phyloP scores from a whole-genome alignment of 75 land plant genomes.

The Pinus taeda region DNA sequence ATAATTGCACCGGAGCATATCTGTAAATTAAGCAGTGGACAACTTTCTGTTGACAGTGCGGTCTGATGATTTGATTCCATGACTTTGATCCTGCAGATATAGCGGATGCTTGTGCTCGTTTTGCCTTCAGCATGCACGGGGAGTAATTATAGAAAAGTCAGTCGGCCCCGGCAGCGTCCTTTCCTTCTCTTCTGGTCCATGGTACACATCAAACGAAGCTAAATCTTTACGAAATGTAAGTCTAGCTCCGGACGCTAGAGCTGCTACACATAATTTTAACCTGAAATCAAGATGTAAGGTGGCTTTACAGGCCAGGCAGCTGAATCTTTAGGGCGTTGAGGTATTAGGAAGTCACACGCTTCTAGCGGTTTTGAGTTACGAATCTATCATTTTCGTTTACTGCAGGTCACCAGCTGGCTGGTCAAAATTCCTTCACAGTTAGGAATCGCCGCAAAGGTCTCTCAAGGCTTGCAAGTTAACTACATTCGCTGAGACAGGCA shows the following conservation, averaged over 20 bases:
- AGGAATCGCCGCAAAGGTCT: not conserved
- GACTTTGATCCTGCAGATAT: not conserved
- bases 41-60: not conserved
- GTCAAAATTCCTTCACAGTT: not conserved
- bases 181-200: not conserved
- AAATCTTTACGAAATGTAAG: not conserved
- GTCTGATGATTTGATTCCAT: not conserved
- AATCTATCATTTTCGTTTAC: not conserved
- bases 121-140: not conserved
- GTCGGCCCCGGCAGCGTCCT: not conserved
- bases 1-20: too few species aligned
- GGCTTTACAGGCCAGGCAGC: not conserved
- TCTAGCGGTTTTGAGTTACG: not conserved
- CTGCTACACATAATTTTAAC: not conserved
- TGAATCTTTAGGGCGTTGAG: not conserved
- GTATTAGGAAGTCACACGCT: not conserved
- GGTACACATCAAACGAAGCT: not conserved
- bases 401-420: conserved; percentile 1
- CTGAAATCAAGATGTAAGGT: not conserved
- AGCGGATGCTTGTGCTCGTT: not conserved
- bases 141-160: not conserved
- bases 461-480: too few species aligned
- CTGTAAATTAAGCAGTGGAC: too few species aligned
- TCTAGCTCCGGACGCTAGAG: not conserved
- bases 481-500: too few species aligned